Evolutionary conservation across 2,329 filamentous ascomycete species (phyloP).

Genomic region (Rachicladosporium sp.): DNA sequence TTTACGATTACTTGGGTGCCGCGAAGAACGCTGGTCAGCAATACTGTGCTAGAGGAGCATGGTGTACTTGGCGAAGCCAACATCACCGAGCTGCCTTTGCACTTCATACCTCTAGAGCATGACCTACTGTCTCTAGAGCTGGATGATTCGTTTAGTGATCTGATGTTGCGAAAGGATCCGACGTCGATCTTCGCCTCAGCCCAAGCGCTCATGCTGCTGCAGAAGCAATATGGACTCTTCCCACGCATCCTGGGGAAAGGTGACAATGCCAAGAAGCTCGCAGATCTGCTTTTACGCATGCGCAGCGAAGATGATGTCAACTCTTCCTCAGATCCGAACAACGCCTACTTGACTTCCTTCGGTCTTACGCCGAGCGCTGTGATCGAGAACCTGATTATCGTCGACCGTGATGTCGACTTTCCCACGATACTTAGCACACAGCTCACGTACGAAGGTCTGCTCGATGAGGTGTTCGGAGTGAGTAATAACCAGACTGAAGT

Average conservation of each 20-base stretch:
- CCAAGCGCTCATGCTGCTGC: constrained; percentile 85
- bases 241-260: constrained; percentile 92
- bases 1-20: constrained; percentile 97
- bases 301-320: constrained; percentile 70
- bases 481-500: constrained; percentile 87
- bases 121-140: constrained; percentile 87
- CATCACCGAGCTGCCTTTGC: constrained; percentile 73
- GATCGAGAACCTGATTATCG: constrained; percentile 83
- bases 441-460: constrained; percentile 87
- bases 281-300: constrained; percentile 81
- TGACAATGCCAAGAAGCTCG: constrained; percentile 79
- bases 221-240: constrained; percentile 84
- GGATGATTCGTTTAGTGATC: constrained; percentile 71
- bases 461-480: constrained; percentile 88
- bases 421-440: constrained; percentile 87
- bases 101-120: constrained; percentile 82
- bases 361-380: constrained; percentile 74
- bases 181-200: constrained; percentile 79
- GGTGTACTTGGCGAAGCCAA: constrained; percentile 88
- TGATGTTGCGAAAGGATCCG: constrained; percentile 83
- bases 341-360: constrained; percentile 39
- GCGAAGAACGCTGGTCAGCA: constrained; percentile 78
- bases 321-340: constrained; percentile 24
- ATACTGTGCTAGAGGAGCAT: constrained; percentile 82
- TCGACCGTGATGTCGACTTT: constrained; percentile 90